Base-by-base conservation (phyloP, 345 rosid species). In the Populus euphratica region DNA sequence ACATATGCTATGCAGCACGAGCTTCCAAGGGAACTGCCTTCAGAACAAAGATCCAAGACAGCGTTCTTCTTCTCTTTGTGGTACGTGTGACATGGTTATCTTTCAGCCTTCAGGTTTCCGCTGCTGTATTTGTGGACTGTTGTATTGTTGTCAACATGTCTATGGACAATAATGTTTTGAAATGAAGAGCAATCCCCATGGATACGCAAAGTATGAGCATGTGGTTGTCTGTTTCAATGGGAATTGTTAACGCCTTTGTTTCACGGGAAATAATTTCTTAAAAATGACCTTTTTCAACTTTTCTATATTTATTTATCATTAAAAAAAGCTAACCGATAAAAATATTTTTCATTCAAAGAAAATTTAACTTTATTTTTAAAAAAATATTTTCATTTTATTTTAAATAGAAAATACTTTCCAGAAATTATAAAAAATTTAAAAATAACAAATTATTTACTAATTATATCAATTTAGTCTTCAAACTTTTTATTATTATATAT, bases 11-110 rank as follows among this genome's bases (percentile, higher is more conserved):
- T 82, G 79, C 87, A 96, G 99, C 76, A 50, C 83, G 50, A 96
- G 92, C 90, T 96, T 96, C 82, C 97, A 89, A 83, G 98, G 97
- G 74, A 96, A 96, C 80, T 96, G 99, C 85, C 88, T 96, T 68
- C 82, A 88, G 68, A 79, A 71, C 78, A 91, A 84, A 81, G 87
- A 90, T 76, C 73, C 83, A 25, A 92, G 86, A 81, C 99, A 90
- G 83, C 95, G 99, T 41, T 77, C 97, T 63, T 31, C 80, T 73
- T 77, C 83, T 2, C 91, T 85, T 74, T 96, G 99, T 59, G 93
- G 99, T 92, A 80, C 73, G 87, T 84, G 74, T 69, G 50, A 78
- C 63, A 59, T 68, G 54, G 25, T 52, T 49, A 67, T 65, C 70
- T 77, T 50, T 41, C 56, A 54, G 44, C 21, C 70, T 67, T 36